Base-by-base conservation (phyloP, 2,329 filamentous ascomycete species). In the Cadophora sp. region DNA sequence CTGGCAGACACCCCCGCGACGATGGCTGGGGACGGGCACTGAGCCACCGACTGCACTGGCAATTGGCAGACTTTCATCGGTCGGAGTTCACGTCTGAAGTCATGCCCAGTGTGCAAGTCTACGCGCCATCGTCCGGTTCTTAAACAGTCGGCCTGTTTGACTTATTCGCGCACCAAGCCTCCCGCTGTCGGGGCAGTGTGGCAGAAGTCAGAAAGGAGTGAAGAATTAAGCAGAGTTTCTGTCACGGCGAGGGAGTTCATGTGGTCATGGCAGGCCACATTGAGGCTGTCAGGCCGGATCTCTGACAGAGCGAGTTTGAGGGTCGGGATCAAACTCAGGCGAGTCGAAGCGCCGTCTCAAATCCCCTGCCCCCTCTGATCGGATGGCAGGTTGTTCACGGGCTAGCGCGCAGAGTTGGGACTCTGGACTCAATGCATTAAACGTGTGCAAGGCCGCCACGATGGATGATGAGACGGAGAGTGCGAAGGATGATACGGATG, bases 271-370 rank as follows among this genome's bases (percentile, higher is more conserved):
- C 11, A 22, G 39, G 27, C 22, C n/a, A 13, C 45, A 56, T 33
- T 13, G 53, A 53, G 48, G 59, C 48, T 62, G 47, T 27, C 59
- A 39, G n/a, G 59, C 43, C 53, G 53, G 48, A 39, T 61, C 59
- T 61, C 22, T 61, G 33, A 61, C 59, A 24, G n/a, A 27, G 11
- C 4, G 18, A 56, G 50, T 63, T 63, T 63, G 47, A 45, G 27
- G 60, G n/a, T 7, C 27, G n/a, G 39, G 60, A 47, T 63, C 48
- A 63, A 55, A 63, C 60, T 43, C n/a, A 43, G 27, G 50, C 48
- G 60, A 43, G 50, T 63, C 48, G 60, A 27, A 63, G 55, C 24
- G 39, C 53, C 39, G 51, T 64, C 62, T 64, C 62, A 48, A 30
- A 11, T 24, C 47, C 62, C 61, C 51, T 55, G n/a, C 27, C 14